Conservation (phyloP, 176 grass and related monocot species). For the Aechmea fasciata region DNA sequence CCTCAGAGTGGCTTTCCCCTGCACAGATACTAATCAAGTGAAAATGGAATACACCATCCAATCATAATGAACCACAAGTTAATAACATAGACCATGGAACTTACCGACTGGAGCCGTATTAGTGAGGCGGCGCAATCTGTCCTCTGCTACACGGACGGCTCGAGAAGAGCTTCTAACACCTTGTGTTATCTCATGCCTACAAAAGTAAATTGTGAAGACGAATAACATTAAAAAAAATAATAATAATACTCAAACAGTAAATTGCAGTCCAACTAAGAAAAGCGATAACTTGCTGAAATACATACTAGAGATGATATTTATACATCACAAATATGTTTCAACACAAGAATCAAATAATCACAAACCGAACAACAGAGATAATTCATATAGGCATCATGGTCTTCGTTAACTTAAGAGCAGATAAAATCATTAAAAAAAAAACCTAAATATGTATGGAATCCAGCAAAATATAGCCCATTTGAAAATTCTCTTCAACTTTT, state of each 20-base stretch:
- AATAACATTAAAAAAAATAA: not conserved
- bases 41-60: slow-evolving; percentile 21
- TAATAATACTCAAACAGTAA: slow-evolving; percentile 6
- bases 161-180: slow-evolving; percentile 44
- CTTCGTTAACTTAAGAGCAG: too few relatives aligned
- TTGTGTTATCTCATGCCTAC: slow-evolving; percentile 57
- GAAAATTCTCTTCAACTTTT: too few relatives aligned
- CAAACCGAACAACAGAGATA: not conserved
- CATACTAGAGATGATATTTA: not conserved
- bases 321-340: not conserved
- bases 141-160: slow-evolving; percentile 44
- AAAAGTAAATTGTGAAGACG: not conserved
- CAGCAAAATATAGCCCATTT: too few relatives aligned
- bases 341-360: not conserved
- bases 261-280: not conserved
- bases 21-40: slow-evolving; percentile 29
- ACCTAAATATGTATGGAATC: too few relatives aligned
- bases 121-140: slow-evolving; percentile 32
- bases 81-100: slow-evolving; percentile 1
- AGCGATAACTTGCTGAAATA: not conserved
- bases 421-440: too few relatives aligned
- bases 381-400: not conserved
- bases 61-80: not conserved
- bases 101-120: slow-evolving; percentile 28
- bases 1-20: slow-evolving; percentile 21